These are phyloP conservation scores for Haplosporangium sp. DNA, from an alignment of 371 early-diverging fungal species.

Conservation along the genomic window DNA sequence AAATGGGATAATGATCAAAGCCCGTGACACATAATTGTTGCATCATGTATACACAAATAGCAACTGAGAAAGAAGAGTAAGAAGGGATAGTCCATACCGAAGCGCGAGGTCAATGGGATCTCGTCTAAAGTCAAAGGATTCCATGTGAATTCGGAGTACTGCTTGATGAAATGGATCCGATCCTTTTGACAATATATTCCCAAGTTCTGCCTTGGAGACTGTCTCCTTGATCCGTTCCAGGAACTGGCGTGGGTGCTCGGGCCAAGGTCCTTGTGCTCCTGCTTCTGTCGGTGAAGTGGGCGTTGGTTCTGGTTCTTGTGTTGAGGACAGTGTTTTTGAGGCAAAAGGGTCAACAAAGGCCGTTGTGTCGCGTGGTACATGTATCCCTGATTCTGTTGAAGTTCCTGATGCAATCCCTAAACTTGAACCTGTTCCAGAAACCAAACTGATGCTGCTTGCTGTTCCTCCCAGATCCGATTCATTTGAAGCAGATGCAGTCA, in stretches of 20 bases:
- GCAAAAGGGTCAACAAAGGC: not conserved
- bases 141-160: slow-evolving; percentile 66
- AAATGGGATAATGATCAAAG: slow-evolving; percentile 7
- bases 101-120: slow-evolving; percentile 80
- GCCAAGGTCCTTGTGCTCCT: slow-evolving; percentile 16
- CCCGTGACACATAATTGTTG: not conserved
- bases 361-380: not conserved
- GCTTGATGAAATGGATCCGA: slow-evolving; percentile 58
- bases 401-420: slow-evolving; percentile 8
- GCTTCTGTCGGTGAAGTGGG: not conserved
- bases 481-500: slow-evolving; percentile 10
- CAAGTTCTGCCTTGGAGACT: slow-evolving; percentile 58
- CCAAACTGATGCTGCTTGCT: not conserved
- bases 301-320: not conserved
- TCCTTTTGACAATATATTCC: slow-evolving; percentile 58
- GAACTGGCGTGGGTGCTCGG: slow-evolving; percentile 45
- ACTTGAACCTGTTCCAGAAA: slow-evolving; percentile 4
- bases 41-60: not conserved
- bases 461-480: slow-evolving; percentile 2
- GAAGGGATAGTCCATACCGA: slow-evolving; percentile 58
- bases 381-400: not conserved
- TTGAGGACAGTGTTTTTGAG: not conserved
- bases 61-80: not conserved
- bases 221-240: slow-evolving; percentile 54
- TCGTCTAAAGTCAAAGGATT: slow-evolving; percentile 73